Base-by-base conservation (phyloP, 2,329 filamentous ascomycete species). In the Cryphonectria japonica region DNA sequence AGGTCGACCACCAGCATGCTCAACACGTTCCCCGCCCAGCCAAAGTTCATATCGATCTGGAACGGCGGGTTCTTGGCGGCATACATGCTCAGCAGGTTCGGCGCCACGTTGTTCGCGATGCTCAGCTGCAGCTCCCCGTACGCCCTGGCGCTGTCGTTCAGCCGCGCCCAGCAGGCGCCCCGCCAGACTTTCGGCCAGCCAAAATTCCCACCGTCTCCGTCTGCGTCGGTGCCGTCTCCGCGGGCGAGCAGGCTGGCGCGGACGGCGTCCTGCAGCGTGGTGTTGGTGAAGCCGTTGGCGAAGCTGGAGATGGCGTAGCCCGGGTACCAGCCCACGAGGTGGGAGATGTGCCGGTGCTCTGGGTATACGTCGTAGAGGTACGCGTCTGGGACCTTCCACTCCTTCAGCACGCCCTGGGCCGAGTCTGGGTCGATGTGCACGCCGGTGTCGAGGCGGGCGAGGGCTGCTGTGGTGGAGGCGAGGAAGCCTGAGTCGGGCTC, bases 161-260 rank as follows among this genome's bases (percentile, higher is more conserved):
- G 79, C 0, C 85, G 77, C 0, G 86, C 86, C 86, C 87, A 89
- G 76, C 85, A 88, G 0, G 87, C 86, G 0, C 83, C 77, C 0
- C 87, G 83, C 87, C 87, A 89, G 0, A 88, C 84, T 72, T 89
- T 89, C 26, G 82, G 85, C 87, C 87, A 89, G 0, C 87, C 87
- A 0, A 86, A 81, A 73, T 89, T 86, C 2, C 71, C 71, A 5
- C 69, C 69, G 4, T 69, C 46, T 3, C 71, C 71, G 34, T 73
- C 71, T 1, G 59, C 34, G 11, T 57, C 50, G 16, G 71, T 71
- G 5, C 71, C 71, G 52, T 73, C 69, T 16, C 69, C 71, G 13
- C 71, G 37, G 7, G 43, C 62, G 0, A 80, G 75, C 0, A 89
- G 80, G 0, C 84, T 84, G 0, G 81, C 82, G 6, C 76, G 76